Conservation (phyloP, 306 rosid genomes). For the Trifolium fragiferum region DNA sequence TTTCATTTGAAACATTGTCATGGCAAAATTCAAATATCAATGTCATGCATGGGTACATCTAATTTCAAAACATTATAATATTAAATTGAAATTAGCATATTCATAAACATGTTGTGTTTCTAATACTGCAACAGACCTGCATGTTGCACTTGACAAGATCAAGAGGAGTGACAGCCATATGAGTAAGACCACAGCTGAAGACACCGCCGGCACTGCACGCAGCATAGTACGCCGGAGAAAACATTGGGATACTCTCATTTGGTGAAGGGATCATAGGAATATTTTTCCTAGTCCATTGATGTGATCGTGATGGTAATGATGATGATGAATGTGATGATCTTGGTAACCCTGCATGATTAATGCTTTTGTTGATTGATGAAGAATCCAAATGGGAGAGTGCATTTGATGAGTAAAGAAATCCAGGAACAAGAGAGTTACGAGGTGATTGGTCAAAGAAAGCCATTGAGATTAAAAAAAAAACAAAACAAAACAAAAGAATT, state of each 20-base stretch:
- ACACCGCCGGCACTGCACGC: constrained; percentile 64
- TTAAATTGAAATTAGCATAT: no score
- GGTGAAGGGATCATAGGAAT: constrained; percentile 56
- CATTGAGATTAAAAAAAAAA: constrained; percentile 35
- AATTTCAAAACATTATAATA: neutral
- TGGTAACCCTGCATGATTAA: constrained; percentile 22
- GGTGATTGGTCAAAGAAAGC: constrained; percentile 48
- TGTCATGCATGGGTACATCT: neutral
- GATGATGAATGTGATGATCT: constrained; percentile 28
- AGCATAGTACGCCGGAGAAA: constrained; percentile 65
- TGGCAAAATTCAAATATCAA: neutral
- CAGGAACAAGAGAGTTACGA: constrained; percentile 59
- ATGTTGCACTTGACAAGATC: constrained; percentile 88
- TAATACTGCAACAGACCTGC: no score
- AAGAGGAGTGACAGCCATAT: constrained; percentile 76
- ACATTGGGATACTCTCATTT: constrained; percentile 55
- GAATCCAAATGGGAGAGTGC: constrained; percentile 41
- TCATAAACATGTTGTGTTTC: no score
- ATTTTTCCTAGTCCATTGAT: constrained; percentile 25
- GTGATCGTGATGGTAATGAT: constrained; percentile 8
- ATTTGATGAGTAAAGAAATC: constrained; percentile 58
- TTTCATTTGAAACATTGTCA: neutral
- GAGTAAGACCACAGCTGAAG: constrained; percentile 68
- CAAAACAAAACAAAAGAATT: neutral
- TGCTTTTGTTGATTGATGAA: constrained; percentile 3